Conservation (phyloP, 139 green algal genomes). For the Chlamydomonas sp. region DNA sequence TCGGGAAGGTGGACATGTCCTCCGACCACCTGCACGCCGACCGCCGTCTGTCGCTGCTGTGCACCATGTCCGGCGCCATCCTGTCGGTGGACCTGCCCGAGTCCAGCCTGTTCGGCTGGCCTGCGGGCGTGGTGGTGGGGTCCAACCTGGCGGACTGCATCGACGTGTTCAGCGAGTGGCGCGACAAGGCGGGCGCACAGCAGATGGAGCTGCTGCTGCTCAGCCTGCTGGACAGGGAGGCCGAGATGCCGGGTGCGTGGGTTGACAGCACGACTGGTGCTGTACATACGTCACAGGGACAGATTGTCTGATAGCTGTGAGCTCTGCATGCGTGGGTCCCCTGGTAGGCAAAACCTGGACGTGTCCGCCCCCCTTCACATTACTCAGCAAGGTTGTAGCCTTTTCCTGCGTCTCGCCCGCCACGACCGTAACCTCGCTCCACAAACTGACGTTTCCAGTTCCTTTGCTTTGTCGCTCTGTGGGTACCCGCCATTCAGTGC, state of each 20-base stretch:
- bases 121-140: neutral
- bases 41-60: neutral
- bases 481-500: no score
- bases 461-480: no score
- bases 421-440: no score
- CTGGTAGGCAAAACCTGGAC: no score
- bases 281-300: no score
- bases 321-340: no score
- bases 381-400: no score
- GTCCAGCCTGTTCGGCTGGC: conserved; percentile 3
- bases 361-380: no score
- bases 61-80: neutral
- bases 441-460: no score
- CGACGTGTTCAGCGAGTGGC: conserved; percentile 43
- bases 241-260: conserved; percentile 35
- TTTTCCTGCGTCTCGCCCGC: no score
- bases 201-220: conserved; percentile 46
- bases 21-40: neutral
- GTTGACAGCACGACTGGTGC: neutral
- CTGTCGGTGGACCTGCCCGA: conserved; percentile 18
- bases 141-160: conserved; percentile 34
- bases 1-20: neutral
- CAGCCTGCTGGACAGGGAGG: conserved; percentile 38
- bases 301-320: no score
- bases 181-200: neutral